These are phyloP conservation scores for Diaporthe sp. DNA, from an alignment of 2,329 filamentous ascomycete species.

Conservation along the genomic window DNA sequence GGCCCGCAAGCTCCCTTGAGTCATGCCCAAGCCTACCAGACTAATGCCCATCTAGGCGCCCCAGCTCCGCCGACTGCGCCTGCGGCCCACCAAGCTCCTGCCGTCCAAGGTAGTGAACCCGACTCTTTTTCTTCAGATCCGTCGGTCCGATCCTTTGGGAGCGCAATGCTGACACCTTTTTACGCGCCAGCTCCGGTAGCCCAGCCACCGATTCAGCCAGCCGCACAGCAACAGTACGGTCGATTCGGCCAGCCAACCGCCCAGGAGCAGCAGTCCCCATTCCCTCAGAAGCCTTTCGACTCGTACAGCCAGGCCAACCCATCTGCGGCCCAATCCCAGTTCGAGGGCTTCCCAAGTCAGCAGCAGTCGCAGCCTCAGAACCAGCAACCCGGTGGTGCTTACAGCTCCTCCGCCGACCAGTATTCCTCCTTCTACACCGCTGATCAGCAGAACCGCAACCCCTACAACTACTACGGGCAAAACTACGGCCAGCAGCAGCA, in stretches of 20 bases:
- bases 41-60: slow-evolving; percentile 33
- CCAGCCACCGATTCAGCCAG: slow-evolving; percentile 66
- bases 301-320: slow-evolving; percentile 73
- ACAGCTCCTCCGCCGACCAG: slow-evolving; percentile 82
- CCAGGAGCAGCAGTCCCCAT: slow-evolving; percentile 71
- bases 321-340: slow-evolving; percentile 64
- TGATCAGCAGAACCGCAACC: slow-evolving; percentile 78
- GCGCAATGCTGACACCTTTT: slow-evolving; percentile 48
- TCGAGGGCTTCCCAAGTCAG: slow-evolving; percentile 72
- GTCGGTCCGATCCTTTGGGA: slow-evolving; percentile 32
- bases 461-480: slow-evolving; percentile 82
- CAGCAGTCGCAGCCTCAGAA: slow-evolving; percentile 70
- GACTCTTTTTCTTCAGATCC: slow-evolving; percentile 37
- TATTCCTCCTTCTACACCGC: slow-evolving; percentile 90
- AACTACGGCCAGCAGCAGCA: slow-evolving; percentile 77
- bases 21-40: slow-evolving; percentile 6
- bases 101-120: slow-evolving; percentile 53
- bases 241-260: slow-evolving; percentile 75
- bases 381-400: slow-evolving; percentile 73
- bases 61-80: slow-evolving; percentile 49
- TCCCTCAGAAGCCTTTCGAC: slow-evolving; percentile 86
- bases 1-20: slow-evolving; percentile 8
- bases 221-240: slow-evolving; percentile 76
- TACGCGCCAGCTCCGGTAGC: slow-evolving; percentile 56
- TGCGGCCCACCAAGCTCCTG: slow-evolving; percentile 50